These are phyloP conservation scores for Metschnikowia lunata DNA, from an alignment of 805 yeast species.

Conservation along the genomic window DNA sequence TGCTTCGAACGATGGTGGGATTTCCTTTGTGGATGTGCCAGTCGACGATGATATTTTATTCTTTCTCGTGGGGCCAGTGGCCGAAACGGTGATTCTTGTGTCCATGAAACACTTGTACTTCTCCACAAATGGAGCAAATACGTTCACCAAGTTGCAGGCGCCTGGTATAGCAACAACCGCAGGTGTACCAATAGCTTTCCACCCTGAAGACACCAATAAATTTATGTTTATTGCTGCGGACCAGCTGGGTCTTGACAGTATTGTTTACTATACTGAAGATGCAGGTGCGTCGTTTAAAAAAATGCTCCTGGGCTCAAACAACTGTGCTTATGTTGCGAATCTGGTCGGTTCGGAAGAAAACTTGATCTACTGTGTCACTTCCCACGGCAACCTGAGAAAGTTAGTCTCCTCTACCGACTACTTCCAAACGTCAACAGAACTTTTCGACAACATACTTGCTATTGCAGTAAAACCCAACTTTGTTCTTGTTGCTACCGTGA, in stretches of 20 bases:
- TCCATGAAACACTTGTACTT: conserved; percentile 50
- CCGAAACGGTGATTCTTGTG: conserved; percentile 52
- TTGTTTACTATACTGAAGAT: conserved; percentile 61
- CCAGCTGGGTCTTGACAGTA: conserved; percentile 53
- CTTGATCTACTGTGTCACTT: conserved; percentile 61
- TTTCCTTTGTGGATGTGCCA: conserved; percentile 39
- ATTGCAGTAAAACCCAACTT: conserved; percentile 69
- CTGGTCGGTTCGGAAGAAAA: conserved; percentile 43
- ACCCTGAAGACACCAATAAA: conserved; percentile 49
- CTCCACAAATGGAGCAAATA: conserved; percentile 66
- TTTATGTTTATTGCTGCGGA: conserved; percentile 68
- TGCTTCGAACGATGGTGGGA: conserved; percentile 71
- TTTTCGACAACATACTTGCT: conserved; percentile 63
- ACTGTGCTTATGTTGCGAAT: conserved; percentile 67
- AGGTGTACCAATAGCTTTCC: conserved; percentile 52
- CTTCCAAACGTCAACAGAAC: conserved; percentile 37
- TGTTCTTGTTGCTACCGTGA: conserved; percentile 64
- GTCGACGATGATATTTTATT: conserved; percentile 42
- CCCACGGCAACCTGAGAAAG: conserved; percentile 28
- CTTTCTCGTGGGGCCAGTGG: conserved; percentile 57
- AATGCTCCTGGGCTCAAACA: conserved; percentile 48
- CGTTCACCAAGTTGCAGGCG: conserved; percentile 43
- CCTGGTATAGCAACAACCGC: conserved; percentile 37
- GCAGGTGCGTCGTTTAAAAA: conserved; percentile 60
- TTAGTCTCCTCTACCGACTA: conserved; percentile 50